These are phyloP conservation scores for Plasmodium gaboni DNA, from an alignment of 169 alveolate genomes.

Conservation along the genomic window DNA sequence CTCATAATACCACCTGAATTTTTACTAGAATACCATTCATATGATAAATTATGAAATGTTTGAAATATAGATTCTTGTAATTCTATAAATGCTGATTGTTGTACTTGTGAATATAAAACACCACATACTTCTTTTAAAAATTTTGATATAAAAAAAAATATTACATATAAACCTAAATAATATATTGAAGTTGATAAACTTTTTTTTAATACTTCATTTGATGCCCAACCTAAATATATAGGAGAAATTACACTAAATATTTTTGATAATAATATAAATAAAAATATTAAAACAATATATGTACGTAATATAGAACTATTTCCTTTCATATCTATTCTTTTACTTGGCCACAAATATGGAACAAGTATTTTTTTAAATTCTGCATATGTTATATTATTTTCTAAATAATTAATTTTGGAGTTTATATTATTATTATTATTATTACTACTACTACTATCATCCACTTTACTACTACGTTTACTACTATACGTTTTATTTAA, in stretches of 20 bases:
- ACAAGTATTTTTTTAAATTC: slow-evolving; percentile 34
- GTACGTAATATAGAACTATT: slow-evolving; percentile 58
- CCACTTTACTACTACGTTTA: background rate
- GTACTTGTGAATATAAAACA: slow-evolving; percentile 58
- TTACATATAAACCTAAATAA: slow-evolving; percentile 24
- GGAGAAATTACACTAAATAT: slow-evolving; percentile 74
- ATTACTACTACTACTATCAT: background rate
- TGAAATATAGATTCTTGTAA: slow-evolving; percentile 62
- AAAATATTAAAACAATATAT: slow-evolving; percentile 37
- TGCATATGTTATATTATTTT: slow-evolving; percentile 29
- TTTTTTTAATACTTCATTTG: slow-evolving; percentile 63
- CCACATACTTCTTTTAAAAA: slow-evolving; percentile 69
- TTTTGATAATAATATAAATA: slow-evolving; percentile 67
- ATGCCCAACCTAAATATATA: slow-evolving; percentile 72
- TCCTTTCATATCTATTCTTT: slow-evolving; percentile 68
- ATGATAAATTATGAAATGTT: slow-evolving; percentile 47
- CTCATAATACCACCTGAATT: slow-evolving; percentile 72
- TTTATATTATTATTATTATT: too few relatives aligned
- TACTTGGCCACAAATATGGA: slow-evolving; percentile 70
- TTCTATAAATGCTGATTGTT: slow-evolving; percentile 68
- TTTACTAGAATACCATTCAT: slow-evolving; percentile 72
- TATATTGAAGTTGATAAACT: slow-evolving; percentile 14
- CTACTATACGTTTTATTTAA: background rate
- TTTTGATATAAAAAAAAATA: slow-evolving; percentile 31
- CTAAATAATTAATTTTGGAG: slow-evolving; percentile 23